Evolutionary conservation across 176 grass and related monocot species (phyloP), one percentile per base, ranked within the genome.

Genomic region (Avena eriantha): DNA sequence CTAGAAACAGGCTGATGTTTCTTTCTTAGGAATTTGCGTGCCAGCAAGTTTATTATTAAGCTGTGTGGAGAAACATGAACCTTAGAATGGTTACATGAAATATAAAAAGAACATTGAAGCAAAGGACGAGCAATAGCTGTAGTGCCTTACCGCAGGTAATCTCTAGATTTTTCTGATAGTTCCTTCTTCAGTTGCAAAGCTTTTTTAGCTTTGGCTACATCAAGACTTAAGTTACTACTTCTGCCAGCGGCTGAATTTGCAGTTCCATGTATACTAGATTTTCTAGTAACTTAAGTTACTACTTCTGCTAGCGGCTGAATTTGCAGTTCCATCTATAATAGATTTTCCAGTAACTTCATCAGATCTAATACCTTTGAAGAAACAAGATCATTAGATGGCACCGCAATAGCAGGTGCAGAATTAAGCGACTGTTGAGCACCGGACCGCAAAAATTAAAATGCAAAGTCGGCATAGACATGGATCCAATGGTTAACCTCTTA

Each of bases 181-280:
- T 96, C 93, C 88, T 96, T 98, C 87, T 96, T 95, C 92, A 93
- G 82, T 82, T 98, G 94, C 80, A 98, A 86, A 84, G 94, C 92
- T 88, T 94, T 96, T 92, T 98, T 98, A 80, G 97, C 97, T 94
- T 96, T 98, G 45, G 97, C 94, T 98, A 98, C 97, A 96, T 96
- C 94, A 92, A 94, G 89, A 93, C 92, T 92, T 57, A 98, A 84
- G 77, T 75, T 98, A 86, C 91, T 91, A 93, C 79, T 94, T 92
- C 94, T 98, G 84, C 70, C 84, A 89, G 90, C 77, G 74, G 85
- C 39, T 90, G 92, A 89, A 55, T 68, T 86, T 93, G 92, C 79
- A 89, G 80, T 87, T 88, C 93, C 93, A 98, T 94, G 92, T 96
- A 94, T 98, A 96, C 97, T 98, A 92, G 90, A 99, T 94, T 99